These are phyloP conservation scores for Globomyces pollinis-pini DNA, from an alignment of 192 early-diverging fungal genomes.

Conservation along the genomic window DNA sequence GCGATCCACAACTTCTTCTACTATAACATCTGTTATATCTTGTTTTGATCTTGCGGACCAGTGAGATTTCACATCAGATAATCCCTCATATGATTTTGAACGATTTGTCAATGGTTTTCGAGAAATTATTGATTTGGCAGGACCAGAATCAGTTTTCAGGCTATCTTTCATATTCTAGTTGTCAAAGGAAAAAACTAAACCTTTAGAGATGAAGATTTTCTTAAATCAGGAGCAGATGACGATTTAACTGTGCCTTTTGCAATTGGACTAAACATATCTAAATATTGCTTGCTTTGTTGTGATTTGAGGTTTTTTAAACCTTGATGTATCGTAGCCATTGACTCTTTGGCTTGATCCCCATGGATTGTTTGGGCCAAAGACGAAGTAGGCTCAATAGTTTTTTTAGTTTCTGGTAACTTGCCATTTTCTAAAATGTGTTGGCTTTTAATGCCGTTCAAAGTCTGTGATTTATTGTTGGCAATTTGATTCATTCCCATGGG, in stretches of 20 bases:
- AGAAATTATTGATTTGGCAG: background rate
- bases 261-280: conserved; percentile 50
- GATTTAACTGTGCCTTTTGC: conserved; percentile 7
- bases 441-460: background rate
- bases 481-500: background rate
- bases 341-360: too few species aligned
- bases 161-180: background rate
- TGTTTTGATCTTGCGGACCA: too few species aligned
- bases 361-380: too few species aligned
- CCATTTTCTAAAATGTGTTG: background rate
- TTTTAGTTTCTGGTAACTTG: background rate
- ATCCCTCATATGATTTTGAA: background rate
- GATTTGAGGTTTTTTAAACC: background rate
- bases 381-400: background rate
- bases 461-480: background rate
- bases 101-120: background rate
- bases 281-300: conserved; percentile 13
- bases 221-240: background rate
- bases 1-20: too few species aligned
- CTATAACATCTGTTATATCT: too few species aligned
- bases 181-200: background rate
- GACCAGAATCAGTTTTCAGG: background rate
- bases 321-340: too few species aligned
- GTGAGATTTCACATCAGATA: too few species aligned
- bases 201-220: background rate